These are phyloP conservation scores for Allomyces javanicus DNA, from an alignment of 192 early-diverging fungal species.

Conservation along the genomic window DNA sequence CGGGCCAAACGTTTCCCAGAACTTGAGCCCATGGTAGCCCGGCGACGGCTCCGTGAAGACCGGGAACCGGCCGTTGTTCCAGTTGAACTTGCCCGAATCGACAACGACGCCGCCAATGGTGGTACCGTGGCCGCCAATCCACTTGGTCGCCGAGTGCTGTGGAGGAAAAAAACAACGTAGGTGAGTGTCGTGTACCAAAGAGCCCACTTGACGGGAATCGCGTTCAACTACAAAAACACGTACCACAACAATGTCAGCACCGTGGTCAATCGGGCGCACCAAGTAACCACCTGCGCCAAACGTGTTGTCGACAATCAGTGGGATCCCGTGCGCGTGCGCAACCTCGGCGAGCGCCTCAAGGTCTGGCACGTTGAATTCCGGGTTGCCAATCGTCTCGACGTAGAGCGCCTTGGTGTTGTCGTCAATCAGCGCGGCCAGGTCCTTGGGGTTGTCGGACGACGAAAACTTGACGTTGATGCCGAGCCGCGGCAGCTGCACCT, in stretches of 20 bases:
- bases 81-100: slow-evolving; percentile 70
- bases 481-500: slow-evolving; percentile 58
- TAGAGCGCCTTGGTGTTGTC: slow-evolving; percentile 80
- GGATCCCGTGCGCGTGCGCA: slow-evolving; percentile 62
- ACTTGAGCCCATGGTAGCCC: slow-evolving; percentile 70
- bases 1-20: slow-evolving; percentile 50
- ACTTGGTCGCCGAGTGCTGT: slow-evolving; percentile 65
- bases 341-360: slow-evolving; percentile 61
- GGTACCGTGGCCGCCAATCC: slow-evolving; percentile 79
- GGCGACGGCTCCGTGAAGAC: slow-evolving; percentile 64
- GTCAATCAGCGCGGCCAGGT: slow-evolving; percentile 62
- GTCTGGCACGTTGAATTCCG: slow-evolving; percentile 72
- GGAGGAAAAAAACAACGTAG: neutral
- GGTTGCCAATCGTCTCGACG: slow-evolving; percentile 82
- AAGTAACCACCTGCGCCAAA: slow-evolving; percentile 80
- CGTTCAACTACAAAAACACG: no score
- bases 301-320: slow-evolving; percentile 89
- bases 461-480: slow-evolving; percentile 68
- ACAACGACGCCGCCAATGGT: slow-evolving; percentile 80
- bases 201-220: no score
- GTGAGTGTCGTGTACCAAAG: no score
- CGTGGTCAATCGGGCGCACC: slow-evolving; percentile 68
- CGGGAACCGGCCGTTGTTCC: slow-evolving; percentile 78
- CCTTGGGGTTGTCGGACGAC: slow-evolving; percentile 46
- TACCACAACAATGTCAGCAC: slow-evolving; percentile 86